Conservation (phyloP, 2,329 filamentous ascomycete genomes). For the Sporothrix mexicana region DNA sequence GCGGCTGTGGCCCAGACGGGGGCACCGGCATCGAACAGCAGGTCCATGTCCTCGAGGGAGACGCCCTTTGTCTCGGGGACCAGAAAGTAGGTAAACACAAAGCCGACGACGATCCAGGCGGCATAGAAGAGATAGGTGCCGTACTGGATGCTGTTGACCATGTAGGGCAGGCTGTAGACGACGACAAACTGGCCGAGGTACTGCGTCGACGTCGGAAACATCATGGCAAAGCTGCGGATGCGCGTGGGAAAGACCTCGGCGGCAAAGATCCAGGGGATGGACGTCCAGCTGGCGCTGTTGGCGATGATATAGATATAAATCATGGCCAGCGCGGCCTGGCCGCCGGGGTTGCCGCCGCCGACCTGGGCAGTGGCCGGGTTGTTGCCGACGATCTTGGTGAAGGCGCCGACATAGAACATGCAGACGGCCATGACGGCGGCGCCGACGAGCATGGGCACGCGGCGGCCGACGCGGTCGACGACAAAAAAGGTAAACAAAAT, state of each 20-base stretch:
- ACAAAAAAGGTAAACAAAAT: slow-evolving; percentile 37
- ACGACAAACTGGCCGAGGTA: slow-evolving; percentile 45
- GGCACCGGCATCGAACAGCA: slow-evolving; percentile 37
- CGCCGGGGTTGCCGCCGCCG: slow-evolving; percentile 15
- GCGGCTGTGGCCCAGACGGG: slow-evolving; percentile 11
- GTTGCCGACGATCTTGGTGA: slow-evolving; percentile 36
- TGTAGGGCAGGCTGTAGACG: slow-evolving; percentile 43
- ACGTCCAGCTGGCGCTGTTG: slow-evolving; percentile 41
- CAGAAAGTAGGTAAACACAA: slow-evolving; percentile 43
- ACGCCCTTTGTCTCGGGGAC: slow-evolving; percentile 41
- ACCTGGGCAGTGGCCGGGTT: slow-evolving; percentile 2
- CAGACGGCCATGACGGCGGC: slow-evolving; percentile 38
- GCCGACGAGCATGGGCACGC: slow-evolving; percentile 39
- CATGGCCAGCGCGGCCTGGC: slow-evolving; percentile 41
- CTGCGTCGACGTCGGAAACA: slow-evolving; percentile 42
- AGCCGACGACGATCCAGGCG: slow-evolving; percentile 29
- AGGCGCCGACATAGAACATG: slow-evolving; percentile 47
- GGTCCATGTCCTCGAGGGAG: slow-evolving; percentile 42
- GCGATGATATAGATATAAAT: slow-evolving; percentile 40
- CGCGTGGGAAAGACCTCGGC: slow-evolving; percentile 40
- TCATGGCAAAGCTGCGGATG: slow-evolving; percentile 42
- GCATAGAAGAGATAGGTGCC: slow-evolving; percentile 38
- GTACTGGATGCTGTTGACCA: slow-evolving; percentile 37
- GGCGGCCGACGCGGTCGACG: slow-evolving; percentile 40
- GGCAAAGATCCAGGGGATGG: slow-evolving; percentile 41